phyloP scores from a whole-genome alignment of 805 yeast species.

The Hagleromyces aurorensis region DNA sequence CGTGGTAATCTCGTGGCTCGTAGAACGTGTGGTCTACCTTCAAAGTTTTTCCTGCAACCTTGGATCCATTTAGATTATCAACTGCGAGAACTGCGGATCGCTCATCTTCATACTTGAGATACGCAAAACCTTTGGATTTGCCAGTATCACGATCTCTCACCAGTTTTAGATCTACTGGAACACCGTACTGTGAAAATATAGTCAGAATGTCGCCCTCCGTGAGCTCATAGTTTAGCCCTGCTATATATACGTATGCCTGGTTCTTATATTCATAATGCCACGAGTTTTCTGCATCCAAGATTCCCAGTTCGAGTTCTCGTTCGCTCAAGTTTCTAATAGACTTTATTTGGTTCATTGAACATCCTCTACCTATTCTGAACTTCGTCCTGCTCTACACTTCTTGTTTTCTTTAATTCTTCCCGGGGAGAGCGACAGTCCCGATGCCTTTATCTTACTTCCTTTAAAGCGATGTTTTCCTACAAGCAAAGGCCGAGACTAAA shows the following conservation, averaged over 20 bases:
- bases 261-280: conserved; percentile 87
- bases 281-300: conserved; percentile 50
- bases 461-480: too few relatives aligned
- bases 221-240: conserved; percentile 55
- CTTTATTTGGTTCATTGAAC: conserved; percentile 25
- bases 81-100: conserved; percentile 76
- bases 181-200: conserved; percentile 84
- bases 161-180: conserved; percentile 68
- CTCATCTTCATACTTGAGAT: conserved; percentile 74
- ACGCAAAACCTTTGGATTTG: conserved; percentile 67
- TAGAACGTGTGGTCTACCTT: conserved; percentile 69
- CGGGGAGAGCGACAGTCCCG: too few relatives aligned
- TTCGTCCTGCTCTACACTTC: too few relatives aligned
- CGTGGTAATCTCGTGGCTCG: conserved; percentile 45
- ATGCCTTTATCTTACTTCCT: too few relatives aligned
- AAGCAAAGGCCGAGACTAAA: too few relatives aligned
- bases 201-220: conserved; percentile 70
- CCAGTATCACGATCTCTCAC: conserved; percentile 60
- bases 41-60: conserved; percentile 41
- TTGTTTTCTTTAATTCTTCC: too few relatives aligned
- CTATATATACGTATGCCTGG: conserved; percentile 71
- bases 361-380: too few relatives aligned
- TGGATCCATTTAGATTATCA: conserved; percentile 75
- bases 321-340: conserved; percentile 53
- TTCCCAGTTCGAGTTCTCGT: conserved; percentile 55